Evolutionary conservation across 768 basidiomycete genomes (phyloP), one percentile per base, ranked within the genome.

Genomic region (Crassisporium funariophilum): DNA sequence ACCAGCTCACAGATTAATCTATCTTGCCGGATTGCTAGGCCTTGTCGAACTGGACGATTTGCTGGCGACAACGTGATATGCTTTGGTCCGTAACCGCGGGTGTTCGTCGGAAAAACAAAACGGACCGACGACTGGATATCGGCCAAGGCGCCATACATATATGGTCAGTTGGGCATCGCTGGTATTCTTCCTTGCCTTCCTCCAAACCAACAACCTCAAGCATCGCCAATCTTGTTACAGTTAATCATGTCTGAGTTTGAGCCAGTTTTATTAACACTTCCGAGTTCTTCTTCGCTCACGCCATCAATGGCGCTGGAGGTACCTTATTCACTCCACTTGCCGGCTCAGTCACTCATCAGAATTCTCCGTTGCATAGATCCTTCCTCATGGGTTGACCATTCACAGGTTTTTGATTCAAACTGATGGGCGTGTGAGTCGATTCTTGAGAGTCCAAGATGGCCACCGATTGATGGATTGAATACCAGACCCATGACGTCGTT

Each of bases 401-500:
- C 84, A 89, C 62, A 77, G 80, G 35, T 64, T 88, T 54, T 72
- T 83, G 51, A 77, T 86, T 24, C 81, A 85, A 55, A 75, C 75
- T 31, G 78, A 82, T 58, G 87, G 84, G 35, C 77, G 75, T 63
- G 85, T 83, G 59, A 52, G 72, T 56, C 23, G 38, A 38, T n/a
- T n/a, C 23, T 33, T 23, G 50, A 43, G 15, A 24, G 12, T 17
- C 29, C 23, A 25, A 42, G 13, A 17, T 45, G 43, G 46, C 44
- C 35, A 24, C 22, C 38, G 41, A 31, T 44, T 23, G 43, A 51
- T 29, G 45, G 44, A 7, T 25, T 13, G 15, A 40, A 17, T n/a
- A n/a, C n/a, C 54, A 87, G 85, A 86, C 83, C 5, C 84, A 89
- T 65, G 88, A 89, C 63, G 76, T 90, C 47, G 79, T 90, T 34